Percentiles rank a stretch among this genome's conserved stretches.
Evolutionary conservation across 345 rosid genomes (phyloP).

Genomic region (Tarenaya hassleriana): DNA sequence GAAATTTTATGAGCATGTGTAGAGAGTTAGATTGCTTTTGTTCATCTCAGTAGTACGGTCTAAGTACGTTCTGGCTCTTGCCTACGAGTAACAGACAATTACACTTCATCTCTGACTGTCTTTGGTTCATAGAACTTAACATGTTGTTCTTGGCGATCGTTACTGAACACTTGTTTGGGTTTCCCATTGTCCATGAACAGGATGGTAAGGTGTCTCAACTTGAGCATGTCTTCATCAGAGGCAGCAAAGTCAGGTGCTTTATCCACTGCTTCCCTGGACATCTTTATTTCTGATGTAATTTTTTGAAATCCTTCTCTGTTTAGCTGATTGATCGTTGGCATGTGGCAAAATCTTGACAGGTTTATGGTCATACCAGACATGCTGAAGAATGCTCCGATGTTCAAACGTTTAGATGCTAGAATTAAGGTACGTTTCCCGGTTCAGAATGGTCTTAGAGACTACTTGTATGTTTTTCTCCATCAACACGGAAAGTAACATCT

Average conservation of each 20-base stretch:
- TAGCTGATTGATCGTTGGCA: too few species aligned
- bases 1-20: background rate
- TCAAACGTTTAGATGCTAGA: conserved; percentile 81
- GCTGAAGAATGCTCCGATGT: conserved; percentile 97
- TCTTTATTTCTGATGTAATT: background rate
- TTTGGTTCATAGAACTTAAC: background rate
- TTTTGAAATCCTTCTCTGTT: too few species aligned
- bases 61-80: too few species aligned
- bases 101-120: too few species aligned
- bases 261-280: background rate
- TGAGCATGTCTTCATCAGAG: conserved; percentile 94
- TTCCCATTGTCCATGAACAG: conserved; percentile 32
- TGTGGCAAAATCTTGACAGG: conserved; percentile 35
- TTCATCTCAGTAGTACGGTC: background rate
- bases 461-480: too few species aligned
- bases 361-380: conserved; percentile 99
- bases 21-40: conserved; percentile 10
- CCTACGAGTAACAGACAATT: too few species aligned
- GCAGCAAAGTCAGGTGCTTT: conserved; percentile 93
- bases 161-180: too few species aligned
- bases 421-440: conserved; percentile 47
- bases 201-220: conserved; percentile 97
- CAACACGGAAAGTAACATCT: conserved; percentile 3
- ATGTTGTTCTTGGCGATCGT: background rate
- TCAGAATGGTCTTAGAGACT: background rate